Base-by-base conservation (phyloP, 2,329 filamentous ascomycete genomes). In the Fusarium sp. region DNA sequence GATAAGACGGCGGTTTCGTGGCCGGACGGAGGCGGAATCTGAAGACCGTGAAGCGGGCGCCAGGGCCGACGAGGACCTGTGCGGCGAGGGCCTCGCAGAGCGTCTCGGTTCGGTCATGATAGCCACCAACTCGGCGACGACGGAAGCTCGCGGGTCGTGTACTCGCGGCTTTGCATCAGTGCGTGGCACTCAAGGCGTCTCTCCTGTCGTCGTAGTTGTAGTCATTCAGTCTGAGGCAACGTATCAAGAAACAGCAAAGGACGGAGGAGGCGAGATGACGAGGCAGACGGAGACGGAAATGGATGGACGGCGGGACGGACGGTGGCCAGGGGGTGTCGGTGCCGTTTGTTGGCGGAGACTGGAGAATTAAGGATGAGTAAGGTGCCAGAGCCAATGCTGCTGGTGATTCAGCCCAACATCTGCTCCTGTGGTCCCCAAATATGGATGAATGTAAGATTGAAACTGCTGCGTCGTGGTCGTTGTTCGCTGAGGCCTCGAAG, bases 1-100 rank as follows among this genome's bases (percentile, higher is more conserved):
- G 55, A 78, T 77, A 31, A 80, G 78, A 51, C 82, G 84, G 60
- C 85, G 83, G 68, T 85, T 86, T 63, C 86, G 84, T 58, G 85
- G 82, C 25, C 85, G 84, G 60, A 82, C 71, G 25, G 79, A 77
- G 62, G 74, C 73, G 25, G 81, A 73, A 61, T 81, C 80, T 66
- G 81, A 75, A 68, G 82, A 80, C 62, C 78, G 79, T 53, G 81
- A 79, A 69, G 81, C 76, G 42, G 83, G 78, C 56, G 80, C 78
- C 58, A 83, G 75, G 51, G 81, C 80, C 42, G 84, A 85, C 59
- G 85, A 83, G 61, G 83, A 80, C 76, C 82, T 79, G 69, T 79
- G 77, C 65, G 78, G 78, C 66, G 77, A 74, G 58, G 73, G 65
- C 64, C 74, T 74, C 62, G 70, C 70, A 65, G 77, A 72, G 65